A percentile compares a stretch with the other conserved stretches of the same genome.
phyloP scores from a whole-genome alignment of 352 stramenopile genomes.

The Phytopythium litorale region DNA sequence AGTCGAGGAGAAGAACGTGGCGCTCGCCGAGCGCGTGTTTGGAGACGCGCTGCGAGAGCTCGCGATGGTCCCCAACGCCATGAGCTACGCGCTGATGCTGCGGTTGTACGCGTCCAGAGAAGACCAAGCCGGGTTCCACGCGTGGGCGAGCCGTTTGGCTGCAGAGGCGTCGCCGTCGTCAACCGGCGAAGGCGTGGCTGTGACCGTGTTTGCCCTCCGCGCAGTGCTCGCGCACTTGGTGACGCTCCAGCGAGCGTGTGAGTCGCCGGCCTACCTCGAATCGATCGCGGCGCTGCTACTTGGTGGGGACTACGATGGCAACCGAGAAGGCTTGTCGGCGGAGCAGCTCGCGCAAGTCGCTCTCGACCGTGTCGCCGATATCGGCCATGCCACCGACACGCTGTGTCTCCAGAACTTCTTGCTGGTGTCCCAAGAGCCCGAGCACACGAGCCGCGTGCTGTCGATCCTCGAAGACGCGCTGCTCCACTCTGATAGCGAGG shows the following conservation, averaged over 20 bases:
- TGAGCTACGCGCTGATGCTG: constrained; percentile 75
- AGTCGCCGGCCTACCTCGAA: constrained; percentile 20
- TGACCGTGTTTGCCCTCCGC: constrained; percentile 50
- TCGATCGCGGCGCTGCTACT: constrained; percentile 25
- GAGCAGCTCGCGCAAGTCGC: constrained; percentile 20
- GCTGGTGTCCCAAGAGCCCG: constrained; percentile 28
- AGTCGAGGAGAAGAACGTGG: constrained; percentile 44
- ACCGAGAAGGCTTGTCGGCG: constrained; percentile 7
- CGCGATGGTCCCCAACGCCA: constrained; percentile 46
- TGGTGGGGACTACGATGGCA: not conserved
- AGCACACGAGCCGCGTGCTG: constrained; percentile 31
- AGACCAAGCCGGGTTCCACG: constrained; percentile 39
- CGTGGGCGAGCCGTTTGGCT: constrained; percentile 48
- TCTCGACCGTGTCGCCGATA: constrained; percentile 33
- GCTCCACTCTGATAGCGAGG: constrained; percentile 3
- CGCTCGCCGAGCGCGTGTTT: constrained; percentile 54
- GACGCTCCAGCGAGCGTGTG: constrained; percentile 22
- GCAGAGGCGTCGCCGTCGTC: constrained; percentile 11
- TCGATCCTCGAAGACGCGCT: constrained; percentile 31
- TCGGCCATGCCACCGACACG: constrained; percentile 28
- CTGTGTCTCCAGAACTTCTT: constrained; percentile 44
- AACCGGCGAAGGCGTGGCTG: constrained; percentile 20
- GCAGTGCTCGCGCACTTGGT: constrained; percentile 46
- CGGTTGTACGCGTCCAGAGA: constrained; percentile 47
- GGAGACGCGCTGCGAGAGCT: constrained; percentile 31